phyloP scores from a whole-genome alignment of 2,329 filamentous ascomycete species.

The Sporothrix sp. region DNA sequence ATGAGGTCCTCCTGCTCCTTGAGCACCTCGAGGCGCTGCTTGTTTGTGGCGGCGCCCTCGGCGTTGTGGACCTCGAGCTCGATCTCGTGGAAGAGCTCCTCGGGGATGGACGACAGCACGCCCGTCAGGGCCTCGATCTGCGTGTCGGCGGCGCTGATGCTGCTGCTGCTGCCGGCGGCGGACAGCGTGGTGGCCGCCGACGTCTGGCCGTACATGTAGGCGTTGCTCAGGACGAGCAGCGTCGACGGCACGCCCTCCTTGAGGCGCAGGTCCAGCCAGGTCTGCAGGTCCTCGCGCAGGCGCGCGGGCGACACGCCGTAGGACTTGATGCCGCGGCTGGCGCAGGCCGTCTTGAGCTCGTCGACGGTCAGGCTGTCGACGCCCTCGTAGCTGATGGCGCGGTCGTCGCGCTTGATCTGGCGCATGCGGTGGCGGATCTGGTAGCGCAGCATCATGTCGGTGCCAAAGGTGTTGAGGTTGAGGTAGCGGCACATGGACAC shows the following conservation, averaged over 20 bases:
- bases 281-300: conserved; percentile 79
- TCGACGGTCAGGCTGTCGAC: conserved; percentile 87
- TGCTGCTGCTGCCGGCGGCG: background rate
- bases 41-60: conserved; percentile 95
- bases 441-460: conserved; percentile 95
- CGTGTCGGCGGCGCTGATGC: conserved; percentile 71
- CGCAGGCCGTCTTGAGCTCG: conserved; percentile 86
- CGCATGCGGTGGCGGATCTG: conserved; percentile 96
- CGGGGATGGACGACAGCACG: conserved; percentile 87
- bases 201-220: conserved; percentile 84
- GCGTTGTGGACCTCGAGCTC: conserved; percentile 96
- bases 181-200: conserved; percentile 11
- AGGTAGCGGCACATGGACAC: conserved; percentile 98
- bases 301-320: conserved; percentile 83
- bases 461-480: conserved; percentile 94
- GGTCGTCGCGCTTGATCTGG: conserved; percentile 97
- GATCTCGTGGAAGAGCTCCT: conserved; percentile 98
- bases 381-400: conserved; percentile 86
- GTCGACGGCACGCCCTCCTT: conserved; percentile 95
- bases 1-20: conserved; percentile 98
- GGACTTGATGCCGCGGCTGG: conserved; percentile 83
- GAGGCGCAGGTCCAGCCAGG: conserved; percentile 88
- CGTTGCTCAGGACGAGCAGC: conserved; percentile 88
- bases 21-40: conserved; percentile 94
- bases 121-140: conserved; percentile 91